A percentile compares a stretch with the other conserved stretches of the same genome.
Conservation (phyloP, 2,329 filamentous ascomycete species). For the Fusarium chlamydosporum region DNA sequence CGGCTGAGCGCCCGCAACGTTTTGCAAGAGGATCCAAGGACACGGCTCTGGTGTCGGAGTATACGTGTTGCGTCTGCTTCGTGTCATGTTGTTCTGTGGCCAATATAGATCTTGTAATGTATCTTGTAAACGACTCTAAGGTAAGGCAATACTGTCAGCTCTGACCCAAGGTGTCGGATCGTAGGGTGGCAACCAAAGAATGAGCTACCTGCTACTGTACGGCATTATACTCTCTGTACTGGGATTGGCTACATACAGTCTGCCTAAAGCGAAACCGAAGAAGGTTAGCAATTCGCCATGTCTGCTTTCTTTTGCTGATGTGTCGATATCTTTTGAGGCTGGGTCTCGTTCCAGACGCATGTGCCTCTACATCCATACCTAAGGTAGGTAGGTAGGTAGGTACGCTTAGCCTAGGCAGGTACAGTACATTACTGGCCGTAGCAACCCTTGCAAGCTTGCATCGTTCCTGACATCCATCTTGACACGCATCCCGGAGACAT, state of each 20-base stretch:
- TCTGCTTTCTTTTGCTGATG: conserved; percentile 2
- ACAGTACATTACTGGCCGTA: background rate
- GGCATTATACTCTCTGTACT: too few relatives aligned
- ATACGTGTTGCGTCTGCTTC: background rate
- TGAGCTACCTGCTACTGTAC: background rate
- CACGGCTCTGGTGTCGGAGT: conserved; percentile 11
- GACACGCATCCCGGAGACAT: background rate
- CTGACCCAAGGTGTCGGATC: conserved; percentile 14
- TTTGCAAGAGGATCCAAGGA: conserved; percentile 12
- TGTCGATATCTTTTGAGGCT: background rate
- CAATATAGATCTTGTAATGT: conserved; percentile 3
- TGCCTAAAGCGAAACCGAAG: conserved; percentile 12
- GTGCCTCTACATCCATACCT: too few relatives aligned
- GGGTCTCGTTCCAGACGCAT: background rate
- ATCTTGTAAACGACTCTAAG: conserved; percentile 1
- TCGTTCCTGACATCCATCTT: background rate
- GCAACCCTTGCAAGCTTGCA: background rate
- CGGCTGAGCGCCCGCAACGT: conserved; percentile 9
- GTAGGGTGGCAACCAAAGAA: conserved; percentile 3
- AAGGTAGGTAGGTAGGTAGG: too few relatives aligned
- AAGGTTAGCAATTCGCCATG: conserved; percentile 15
- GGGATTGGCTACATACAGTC: too few relatives aligned
- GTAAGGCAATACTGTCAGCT: conserved; percentile 2
- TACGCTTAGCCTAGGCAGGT: conserved; percentile 3
- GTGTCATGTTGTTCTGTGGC: background rate